Conservation (phyloP, 2,329 filamentous ascomycete species). For the Epichloe gansuensis region DNA sequence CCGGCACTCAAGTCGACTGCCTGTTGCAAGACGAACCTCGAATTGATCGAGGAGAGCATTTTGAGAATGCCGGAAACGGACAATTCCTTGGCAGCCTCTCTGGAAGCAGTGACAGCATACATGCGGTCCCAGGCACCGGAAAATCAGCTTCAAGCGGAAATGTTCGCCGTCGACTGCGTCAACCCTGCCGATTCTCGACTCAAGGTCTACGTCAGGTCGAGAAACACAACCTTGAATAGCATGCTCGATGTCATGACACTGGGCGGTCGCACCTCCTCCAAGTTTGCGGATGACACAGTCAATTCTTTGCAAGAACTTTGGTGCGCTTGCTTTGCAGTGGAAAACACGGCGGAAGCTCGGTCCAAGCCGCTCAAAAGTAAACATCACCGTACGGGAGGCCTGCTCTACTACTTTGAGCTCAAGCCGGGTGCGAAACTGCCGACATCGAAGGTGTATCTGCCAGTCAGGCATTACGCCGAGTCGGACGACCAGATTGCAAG, state of each 20-base stretch:
- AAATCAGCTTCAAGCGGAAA: constrained; percentile 8
- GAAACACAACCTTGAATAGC: constrained; percentile 17
- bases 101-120: constrained; percentile 1
- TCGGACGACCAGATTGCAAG: neutral
- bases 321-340: neutral
- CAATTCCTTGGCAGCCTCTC: neutral
- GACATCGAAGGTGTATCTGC: constrained; percentile 21
- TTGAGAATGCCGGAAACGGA: neutral
- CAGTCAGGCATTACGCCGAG: constrained; percentile 22
- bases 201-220: constrained; percentile 24
- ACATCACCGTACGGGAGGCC: constrained; percentile 20
- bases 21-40: neutral
- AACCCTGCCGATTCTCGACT: constrained; percentile 16
- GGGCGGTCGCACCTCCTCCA: constrained; percentile 7
- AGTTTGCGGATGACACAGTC: neutral
- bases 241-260: constrained; percentile 16
- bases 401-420: constrained; percentile 24
- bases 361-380: constrained; percentile 7
- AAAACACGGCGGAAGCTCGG: neutral
- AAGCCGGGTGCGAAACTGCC: constrained; percentile 9
- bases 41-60: neutral
- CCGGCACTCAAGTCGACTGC: neutral
- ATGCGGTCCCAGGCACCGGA: neutral
- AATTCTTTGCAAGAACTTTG: neutral
- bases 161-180: constrained; percentile 23